These are phyloP conservation scores for Calonectria hongkongensis DNA, from an alignment of 2,329 filamentous ascomycete genomes.

Conservation along the genomic window DNA sequence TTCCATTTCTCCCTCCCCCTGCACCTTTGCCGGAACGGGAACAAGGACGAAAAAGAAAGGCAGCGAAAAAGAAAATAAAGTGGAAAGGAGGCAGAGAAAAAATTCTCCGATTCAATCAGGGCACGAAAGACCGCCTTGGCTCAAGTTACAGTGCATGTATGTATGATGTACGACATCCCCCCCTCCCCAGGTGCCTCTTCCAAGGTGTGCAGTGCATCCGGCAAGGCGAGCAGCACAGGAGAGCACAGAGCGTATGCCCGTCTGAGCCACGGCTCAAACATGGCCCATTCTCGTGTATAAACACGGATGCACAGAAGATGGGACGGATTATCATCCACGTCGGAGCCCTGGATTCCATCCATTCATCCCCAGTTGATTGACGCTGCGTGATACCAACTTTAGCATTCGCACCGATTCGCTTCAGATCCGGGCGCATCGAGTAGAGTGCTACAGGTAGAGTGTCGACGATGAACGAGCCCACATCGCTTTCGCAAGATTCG, in stretches of 20 bases:
- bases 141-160: constrained; percentile 25
- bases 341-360: constrained; percentile 2
- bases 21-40: constrained; percentile 5
- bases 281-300: constrained; percentile 3
- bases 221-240: not conserved
- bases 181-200: not conserved
- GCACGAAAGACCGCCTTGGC: constrained; percentile 21
- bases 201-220: not conserved
- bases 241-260: not conserved
- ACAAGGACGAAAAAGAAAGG: constrained; percentile 25
- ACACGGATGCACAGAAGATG: constrained; percentile 18
- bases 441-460: constrained; percentile 43
- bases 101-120: constrained; percentile 40
- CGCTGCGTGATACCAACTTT: constrained; percentile 32
- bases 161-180: constrained; percentile 16
- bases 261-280: constrained; percentile 13
- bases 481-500: constrained; percentile 46
- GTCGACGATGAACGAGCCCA: constrained; percentile 26
- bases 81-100: constrained; percentile 29
- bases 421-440: constrained; percentile 48
- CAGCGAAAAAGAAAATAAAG: constrained; percentile 27
- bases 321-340: constrained; percentile 35
- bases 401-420: constrained; percentile 51
- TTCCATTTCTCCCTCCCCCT: constrained; percentile 24
- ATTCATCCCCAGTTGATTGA: constrained; percentile 9